A percentile compares a stretch with the other conserved stretches of the same genome.
These are phyloP conservation scores for Diutina mesorugosa DNA, from an alignment of 1,139 yeast genomes.

Conservation along the genomic window DNA sequence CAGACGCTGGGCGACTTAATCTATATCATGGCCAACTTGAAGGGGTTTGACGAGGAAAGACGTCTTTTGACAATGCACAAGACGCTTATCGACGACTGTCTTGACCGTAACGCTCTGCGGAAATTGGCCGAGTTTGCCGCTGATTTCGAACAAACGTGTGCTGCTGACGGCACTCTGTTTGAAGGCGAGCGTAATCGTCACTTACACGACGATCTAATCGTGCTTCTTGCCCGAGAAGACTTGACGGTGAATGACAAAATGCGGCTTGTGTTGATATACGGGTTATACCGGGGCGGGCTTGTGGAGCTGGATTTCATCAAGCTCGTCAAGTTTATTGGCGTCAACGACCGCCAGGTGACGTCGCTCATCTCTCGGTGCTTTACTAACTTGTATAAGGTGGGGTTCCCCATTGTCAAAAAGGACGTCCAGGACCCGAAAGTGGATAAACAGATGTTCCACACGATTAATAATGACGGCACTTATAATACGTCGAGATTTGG, in stretches of 20 bases:
- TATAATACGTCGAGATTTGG: slow-evolving; percentile 68
- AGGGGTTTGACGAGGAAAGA: slow-evolving; percentile 58
- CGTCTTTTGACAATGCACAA: slow-evolving; percentile 48
- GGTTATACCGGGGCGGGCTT: slow-evolving; percentile 76
- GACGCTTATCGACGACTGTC: slow-evolving; percentile 45
- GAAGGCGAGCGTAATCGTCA: slow-evolving; percentile 58
- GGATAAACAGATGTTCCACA: slow-evolving; percentile 42
- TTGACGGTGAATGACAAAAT: slow-evolving; percentile 52
- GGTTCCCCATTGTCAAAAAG: slow-evolving; percentile 50
- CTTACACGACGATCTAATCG: slow-evolving; percentile 55
- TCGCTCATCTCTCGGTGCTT: slow-evolving; percentile 38
- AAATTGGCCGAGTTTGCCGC: slow-evolving; percentile 50
- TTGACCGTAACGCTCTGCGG: slow-evolving; percentile 36
- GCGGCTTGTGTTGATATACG: slow-evolving; percentile 66
- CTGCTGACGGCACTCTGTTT: slow-evolving; percentile 60
- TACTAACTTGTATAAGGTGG: slow-evolving; percentile 52
- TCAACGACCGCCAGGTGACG: slow-evolving; percentile 41
- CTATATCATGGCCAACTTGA: slow-evolving; percentile 54
- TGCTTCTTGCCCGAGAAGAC: slow-evolving; percentile 39
- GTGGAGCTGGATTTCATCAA: slow-evolving; percentile 63
- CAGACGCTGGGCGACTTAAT: slow-evolving; percentile 48
- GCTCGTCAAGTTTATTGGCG: slow-evolving; percentile 56
- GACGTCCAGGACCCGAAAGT: slow-evolving; percentile 24
- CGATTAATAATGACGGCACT: slow-evolving; percentile 51
- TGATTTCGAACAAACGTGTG: slow-evolving; percentile 62